Base-by-base conservation (phyloP, 106 monocot genomes). In the Phalaenopsis equestris region DNA sequence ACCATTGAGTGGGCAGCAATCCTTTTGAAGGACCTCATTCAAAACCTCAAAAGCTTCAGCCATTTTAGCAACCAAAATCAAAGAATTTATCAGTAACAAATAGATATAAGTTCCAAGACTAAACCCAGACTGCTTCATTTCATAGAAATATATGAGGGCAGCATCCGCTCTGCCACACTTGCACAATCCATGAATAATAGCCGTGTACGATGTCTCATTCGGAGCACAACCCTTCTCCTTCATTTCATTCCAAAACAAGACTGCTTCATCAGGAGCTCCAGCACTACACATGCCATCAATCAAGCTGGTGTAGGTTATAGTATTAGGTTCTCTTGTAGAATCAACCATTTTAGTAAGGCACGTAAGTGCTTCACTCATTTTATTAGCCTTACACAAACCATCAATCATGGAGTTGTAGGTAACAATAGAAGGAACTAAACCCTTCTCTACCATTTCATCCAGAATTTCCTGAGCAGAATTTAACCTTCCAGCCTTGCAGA, bases 361-460 rank as follows among this genome's bases (percentile, higher is more conserved):
- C 52, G 24, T 37, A 42, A 95, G 81, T 56, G 92, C 90, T 42
- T 82, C 77, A 48, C 90, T 85, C 49, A 86, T 77, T 67, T 52
- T 95, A 30, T 84, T 81, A 24, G 80, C 82, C 83, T 90, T 90
- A 85, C 87, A 92, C 87, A 83, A 95, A 67, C 88, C 88, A 92
- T 95, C 86, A 75, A 95, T 92, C 85, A 95, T 92, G 21, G 84
- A 79, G 75, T 95, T 95, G 80, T 90, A 92, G 38, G 88, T 95
- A 24, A 95, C 88, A 72, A 85, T 79, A 64, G 92, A 95, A 82
- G 94, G 94, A 74, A 80, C 49, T 12, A 94, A 82, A 45, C 87
- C 90, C 79, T 86, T 90, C 8, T 86, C 80, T 64, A 87, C 14
- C 92, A 95, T 95, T 77, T 95, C 90, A 77, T 87, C 79, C 8